These are phyloP conservation scores for Gastrodia elata DNA, from an alignment of 106 monocot species.

Conservation along the genomic window DNA sequence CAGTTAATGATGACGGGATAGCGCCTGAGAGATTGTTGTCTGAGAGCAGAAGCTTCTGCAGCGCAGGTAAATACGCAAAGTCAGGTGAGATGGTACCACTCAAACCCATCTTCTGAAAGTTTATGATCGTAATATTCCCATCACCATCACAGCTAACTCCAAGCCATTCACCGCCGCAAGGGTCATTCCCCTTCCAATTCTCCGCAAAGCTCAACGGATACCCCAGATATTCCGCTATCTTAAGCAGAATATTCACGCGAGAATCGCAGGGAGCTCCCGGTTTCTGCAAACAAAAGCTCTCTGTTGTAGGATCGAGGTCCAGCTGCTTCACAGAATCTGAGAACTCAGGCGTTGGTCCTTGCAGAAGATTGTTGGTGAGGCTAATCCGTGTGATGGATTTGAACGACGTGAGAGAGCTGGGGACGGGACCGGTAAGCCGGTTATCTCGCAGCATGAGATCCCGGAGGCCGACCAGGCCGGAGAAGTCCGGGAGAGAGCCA, in stretches of 20 bases:
- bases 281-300: conserved; percentile 38
- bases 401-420: conserved; percentile 19
- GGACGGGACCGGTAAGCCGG: conserved; percentile 37
- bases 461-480: conserved; percentile 19
- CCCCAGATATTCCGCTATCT: conserved; percentile 20
- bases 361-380: conserved; percentile 47
- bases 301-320: conserved; percentile 24
- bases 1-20: conserved; percentile 27
- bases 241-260: conserved; percentile 26
- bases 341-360: conserved; percentile 41
- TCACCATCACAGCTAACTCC: conserved; percentile 35
- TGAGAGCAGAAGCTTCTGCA: conserved; percentile 40
- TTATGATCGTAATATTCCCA: conserved; percentile 42
- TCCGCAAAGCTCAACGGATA: conserved; percentile 40
- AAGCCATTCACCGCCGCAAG: conserved; percentile 40
- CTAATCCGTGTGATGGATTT: conserved; percentile 17
- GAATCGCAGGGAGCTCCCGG: conserved; percentile 38
- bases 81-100: conserved; percentile 40
- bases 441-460: conserved; percentile 54
- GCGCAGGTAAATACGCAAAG: conserved; percentile 27
- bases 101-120: conserved; percentile 45
- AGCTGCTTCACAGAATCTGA: conserved; percentile 6
- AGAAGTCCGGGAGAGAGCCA: conserved; percentile 49
- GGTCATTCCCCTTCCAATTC: conserved; percentile 58
- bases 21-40: conserved; percentile 48